Evolutionary conservation across 306 rosid species (phyloP), one percentile per base, ranked within the genome.

Genomic region (Lathyrus sativus): DNA sequence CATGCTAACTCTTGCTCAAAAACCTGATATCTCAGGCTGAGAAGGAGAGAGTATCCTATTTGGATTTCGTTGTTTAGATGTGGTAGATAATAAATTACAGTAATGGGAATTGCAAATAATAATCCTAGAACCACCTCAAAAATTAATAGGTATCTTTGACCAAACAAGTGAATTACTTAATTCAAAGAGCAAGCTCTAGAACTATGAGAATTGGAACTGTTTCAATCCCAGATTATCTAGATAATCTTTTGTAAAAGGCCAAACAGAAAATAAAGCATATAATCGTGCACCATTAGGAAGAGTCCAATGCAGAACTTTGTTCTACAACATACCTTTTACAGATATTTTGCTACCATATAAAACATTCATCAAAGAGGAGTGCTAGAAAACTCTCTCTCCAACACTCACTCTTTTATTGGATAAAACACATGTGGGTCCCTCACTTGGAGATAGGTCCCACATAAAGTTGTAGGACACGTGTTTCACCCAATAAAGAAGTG

Each of bases 141-240:
- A 7, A 57, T 48, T 49, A 22, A 53, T 31, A 39, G 14, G 49
- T 39, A 51, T 57, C 31, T 61, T 37, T 14, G 45, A 43, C 41
- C 51, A 54, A 65, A 48, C 37, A 67, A 46, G 3, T 50, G 22
- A n/a, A 26, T 63, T 53, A 56, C 56, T 5, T 5, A 39, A 39
- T 63, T 19, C 37, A 28, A 63, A 51, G 7, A 60, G 61, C 62
- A 72, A 42, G 19, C 66, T 29, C 50, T 46, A 48, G 11, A 45
- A 19, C 51, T 61, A 7, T 14, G 55, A 22, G 26, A 69, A 6
- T 19, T 5, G 14, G 14, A 35, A 39, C 65, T 18, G 24, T 58
- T 58, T 50, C 67, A 29, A 15, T 41, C 46, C 28, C 39, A 44
- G 33, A 57, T 42, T 29, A 43, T 70, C 31, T 45, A 71, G 12